Percentiles rank a stretch among this genome's conserved stretches.
These are phyloP conservation scores for Cyclanthera cordifolia DNA, from an alignment of 306 rosid genomes.

Conservation along the genomic window DNA sequence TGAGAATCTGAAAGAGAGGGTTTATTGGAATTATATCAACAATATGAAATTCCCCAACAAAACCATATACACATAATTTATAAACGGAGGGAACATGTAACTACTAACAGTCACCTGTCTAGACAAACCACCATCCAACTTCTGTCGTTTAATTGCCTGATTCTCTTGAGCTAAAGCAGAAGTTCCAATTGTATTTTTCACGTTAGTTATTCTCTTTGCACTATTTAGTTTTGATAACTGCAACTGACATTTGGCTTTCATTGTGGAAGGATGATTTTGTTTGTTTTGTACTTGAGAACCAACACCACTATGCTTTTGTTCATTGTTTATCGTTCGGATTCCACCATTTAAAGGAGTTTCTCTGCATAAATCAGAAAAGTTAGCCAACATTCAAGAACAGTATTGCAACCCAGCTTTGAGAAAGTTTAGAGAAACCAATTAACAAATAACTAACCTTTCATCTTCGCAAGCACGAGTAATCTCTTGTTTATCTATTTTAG, in stretches of 20 bases:
- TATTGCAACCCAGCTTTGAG: not conserved
- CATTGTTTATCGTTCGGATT: not conserved
- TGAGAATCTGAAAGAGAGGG: constrained; percentile 45
- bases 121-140: constrained; percentile 71
- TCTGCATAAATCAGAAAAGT: constrained; percentile 24
- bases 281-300: constrained; percentile 27
- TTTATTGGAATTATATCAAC: not conserved
- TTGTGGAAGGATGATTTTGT: constrained; percentile 27
- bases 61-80: not conserved
- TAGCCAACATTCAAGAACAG: constrained; percentile 7
- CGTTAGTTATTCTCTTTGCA: constrained; percentile 21
- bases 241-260: constrained; percentile 33
- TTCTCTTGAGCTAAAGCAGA: constrained; percentile 53
- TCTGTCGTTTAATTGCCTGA: constrained; percentile 90
- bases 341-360: constrained; percentile 21
- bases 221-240: constrained; percentile 32
- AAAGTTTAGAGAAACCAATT: not conserved
- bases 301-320: constrained; percentile 13
- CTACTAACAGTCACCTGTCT: constrained; percentile 49
- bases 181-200: constrained; percentile 35
- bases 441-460: constrained; percentile 23
- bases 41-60: not conserved
- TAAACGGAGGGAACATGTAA: not conserved
- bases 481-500: constrained; percentile 8
- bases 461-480: constrained; percentile 10